Conservation (phyloP, 805 yeast species). For the Candida caryicola region DNA sequence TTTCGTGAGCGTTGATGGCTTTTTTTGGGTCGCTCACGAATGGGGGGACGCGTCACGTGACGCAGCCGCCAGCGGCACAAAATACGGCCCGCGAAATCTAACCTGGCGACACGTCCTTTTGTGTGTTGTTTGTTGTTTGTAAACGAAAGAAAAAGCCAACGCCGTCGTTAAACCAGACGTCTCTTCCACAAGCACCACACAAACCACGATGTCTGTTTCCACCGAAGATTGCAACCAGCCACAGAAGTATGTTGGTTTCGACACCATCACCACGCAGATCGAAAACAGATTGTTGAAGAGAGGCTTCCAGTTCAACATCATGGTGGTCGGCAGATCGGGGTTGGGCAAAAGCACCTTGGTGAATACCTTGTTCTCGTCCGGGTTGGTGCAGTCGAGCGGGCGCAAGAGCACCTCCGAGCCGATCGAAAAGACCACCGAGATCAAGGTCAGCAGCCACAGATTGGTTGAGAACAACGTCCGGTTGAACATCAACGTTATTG, state of each 20-base stretch:
- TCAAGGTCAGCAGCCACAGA: slow-evolving; percentile 65
- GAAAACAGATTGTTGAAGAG: slow-evolving; percentile 87
- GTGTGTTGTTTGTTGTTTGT: background rate
- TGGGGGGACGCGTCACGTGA: background rate
- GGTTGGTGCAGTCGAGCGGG: slow-evolving; percentile 71
- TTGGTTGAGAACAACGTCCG: slow-evolving; percentile 85
- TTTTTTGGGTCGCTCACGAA: background rate
- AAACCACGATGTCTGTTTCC: slow-evolving; percentile 13
- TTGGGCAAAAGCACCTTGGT: slow-evolving; percentile 91
- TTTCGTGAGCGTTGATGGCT: background rate
- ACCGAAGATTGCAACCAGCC: slow-evolving; percentile 45
- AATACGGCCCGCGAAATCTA: background rate
- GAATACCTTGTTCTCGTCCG: slow-evolving; percentile 86
- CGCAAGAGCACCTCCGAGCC: slow-evolving; percentile 68
- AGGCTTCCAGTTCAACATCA: slow-evolving; percentile 91
- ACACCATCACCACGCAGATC: slow-evolving; percentile 92
- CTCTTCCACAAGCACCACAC: background rate
- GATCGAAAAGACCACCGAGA: slow-evolving; percentile 81
- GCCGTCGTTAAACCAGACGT: background rate
- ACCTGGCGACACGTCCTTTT: background rate
- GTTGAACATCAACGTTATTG: slow-evolving; percentile 82
- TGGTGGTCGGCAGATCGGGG: slow-evolving; percentile 91
- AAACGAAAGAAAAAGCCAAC: background rate
- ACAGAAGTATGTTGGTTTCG: slow-evolving; percentile 87
- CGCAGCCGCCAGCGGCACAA: background rate